Evolutionary conservation across 2,329 filamentous ascomycete species (phyloP).

Genomic region (Herpotrichia juniperi): DNA sequence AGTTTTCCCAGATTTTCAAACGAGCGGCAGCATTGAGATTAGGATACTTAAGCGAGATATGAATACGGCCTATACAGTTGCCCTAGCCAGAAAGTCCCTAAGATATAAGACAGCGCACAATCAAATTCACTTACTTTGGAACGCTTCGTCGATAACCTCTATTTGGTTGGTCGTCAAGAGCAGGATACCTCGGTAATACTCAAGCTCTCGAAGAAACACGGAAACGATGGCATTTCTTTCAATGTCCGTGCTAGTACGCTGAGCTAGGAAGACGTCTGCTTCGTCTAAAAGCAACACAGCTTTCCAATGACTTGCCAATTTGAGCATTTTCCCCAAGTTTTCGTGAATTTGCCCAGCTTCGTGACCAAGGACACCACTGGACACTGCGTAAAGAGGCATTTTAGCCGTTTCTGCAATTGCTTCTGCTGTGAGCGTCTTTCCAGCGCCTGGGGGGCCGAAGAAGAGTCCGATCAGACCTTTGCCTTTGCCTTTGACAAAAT

Average conservation of each 20-base stretch:
- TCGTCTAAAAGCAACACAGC: constrained; percentile 59
- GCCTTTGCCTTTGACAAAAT: constrained; percentile 54
- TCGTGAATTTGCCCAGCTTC: constrained; percentile 49
- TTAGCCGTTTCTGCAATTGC: constrained; percentile 53
- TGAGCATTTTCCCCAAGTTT: too few species aligned
- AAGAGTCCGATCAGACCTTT: constrained; percentile 57
- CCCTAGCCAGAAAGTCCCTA: background rate
- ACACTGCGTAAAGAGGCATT: constrained; percentile 56
- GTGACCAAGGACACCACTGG: constrained; percentile 55
- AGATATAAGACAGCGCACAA: background rate
- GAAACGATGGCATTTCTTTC: constrained; percentile 8
- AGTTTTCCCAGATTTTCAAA: too few species aligned
- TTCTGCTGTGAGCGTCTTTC: constrained; percentile 28
- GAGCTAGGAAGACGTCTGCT: too few species aligned
- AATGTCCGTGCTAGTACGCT: constrained; percentile 4
- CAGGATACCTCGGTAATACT: constrained; percentile 17
- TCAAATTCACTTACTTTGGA: constrained; percentile 6
- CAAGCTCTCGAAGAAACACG: too few species aligned
- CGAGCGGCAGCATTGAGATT: too few species aligned
- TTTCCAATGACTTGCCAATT: constrained; percentile 55
- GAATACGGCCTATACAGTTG: background rate
- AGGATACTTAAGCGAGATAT: background rate
- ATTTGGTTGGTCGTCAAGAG: constrained; percentile 25
- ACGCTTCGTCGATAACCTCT: constrained; percentile 9
- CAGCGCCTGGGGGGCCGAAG: constrained; percentile 56